These are phyloP conservation scores for Colletotrichum cereale DNA, from an alignment of 2,329 filamentous ascomycete species.

Conservation along the genomic window DNA sequence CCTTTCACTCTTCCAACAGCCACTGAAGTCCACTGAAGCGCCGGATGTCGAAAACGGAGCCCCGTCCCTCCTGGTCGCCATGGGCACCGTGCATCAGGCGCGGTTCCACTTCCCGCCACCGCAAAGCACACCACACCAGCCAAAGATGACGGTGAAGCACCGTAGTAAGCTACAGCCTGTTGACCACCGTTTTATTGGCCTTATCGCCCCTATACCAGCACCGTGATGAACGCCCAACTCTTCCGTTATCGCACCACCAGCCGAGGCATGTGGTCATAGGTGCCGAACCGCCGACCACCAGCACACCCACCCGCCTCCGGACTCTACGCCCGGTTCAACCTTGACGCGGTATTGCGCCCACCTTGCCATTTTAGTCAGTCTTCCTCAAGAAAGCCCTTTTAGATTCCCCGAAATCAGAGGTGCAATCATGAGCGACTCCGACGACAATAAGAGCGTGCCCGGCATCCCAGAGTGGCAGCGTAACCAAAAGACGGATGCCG, in stretches of 20 bases:
- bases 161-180: background rate
- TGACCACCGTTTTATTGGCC: background rate
- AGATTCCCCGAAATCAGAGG: background rate
- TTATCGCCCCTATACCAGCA: background rate
- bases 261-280: conserved; percentile 42
- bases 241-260: conserved; percentile 28
- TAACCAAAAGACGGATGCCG: conserved; percentile 30
- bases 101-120: conserved; percentile 9
- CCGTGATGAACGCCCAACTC: conserved; percentile 23
- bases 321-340: background rate
- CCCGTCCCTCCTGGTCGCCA: conserved; percentile 28
- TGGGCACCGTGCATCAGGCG: conserved; percentile 31
- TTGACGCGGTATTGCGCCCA: background rate
- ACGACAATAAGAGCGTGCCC: conserved; percentile 44
- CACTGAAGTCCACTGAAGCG: conserved; percentile 37
- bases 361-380: background rate
- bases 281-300: conserved; percentile 31
- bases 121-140: background rate
- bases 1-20: conserved; percentile 32
- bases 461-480: conserved; percentile 51
- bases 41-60: conserved; percentile 35
- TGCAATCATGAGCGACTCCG: conserved; percentile 49
- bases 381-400: background rate
- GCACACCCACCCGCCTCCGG: conserved; percentile 5
- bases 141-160: conserved; percentile 3